Percentiles rank a stretch among this genome's conserved stretches.
Conservation (phyloP, 495 filamentous ascomycete species). For the Aspergillus cristatus region DNA sequence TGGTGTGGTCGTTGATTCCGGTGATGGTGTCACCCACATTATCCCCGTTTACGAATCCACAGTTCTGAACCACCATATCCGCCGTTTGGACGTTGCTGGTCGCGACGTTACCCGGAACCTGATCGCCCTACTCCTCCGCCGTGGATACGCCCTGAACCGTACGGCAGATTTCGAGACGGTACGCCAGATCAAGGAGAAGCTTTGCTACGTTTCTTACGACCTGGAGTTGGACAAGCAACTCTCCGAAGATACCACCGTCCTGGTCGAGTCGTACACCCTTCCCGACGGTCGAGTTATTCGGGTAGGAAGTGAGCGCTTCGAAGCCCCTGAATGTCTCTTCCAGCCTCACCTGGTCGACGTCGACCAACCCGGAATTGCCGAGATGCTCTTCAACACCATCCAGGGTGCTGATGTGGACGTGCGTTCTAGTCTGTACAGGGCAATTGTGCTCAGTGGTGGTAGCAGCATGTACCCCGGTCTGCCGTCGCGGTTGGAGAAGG, state of each 20-base stretch:
- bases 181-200: slow-evolving; percentile 98
- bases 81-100: slow-evolving; percentile 87
- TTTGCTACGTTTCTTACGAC: slow-evolving; percentile 99
- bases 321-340: slow-evolving; percentile 97
- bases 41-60: slow-evolving; percentile 97
- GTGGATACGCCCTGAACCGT: slow-evolving; percentile 94
- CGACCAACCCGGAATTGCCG: slow-evolving; percentile 92
- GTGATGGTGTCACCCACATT: slow-evolving; percentile 96
- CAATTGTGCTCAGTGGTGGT: slow-evolving; percentile 91
- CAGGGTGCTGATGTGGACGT: slow-evolving; percentile 94
- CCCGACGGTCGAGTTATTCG: slow-evolving; percentile 94
- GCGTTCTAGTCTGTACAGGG: slow-evolving; percentile 86
- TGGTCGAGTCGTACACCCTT: slow-evolving; percentile 95
- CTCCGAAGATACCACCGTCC: slow-evolving; percentile 92
- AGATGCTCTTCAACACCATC: slow-evolving; percentile 97
- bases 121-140: slow-evolving; percentile 86
- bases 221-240: slow-evolving; percentile 91
- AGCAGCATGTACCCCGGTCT: slow-evolving; percentile 98
- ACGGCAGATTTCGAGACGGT: slow-evolving; percentile 99
- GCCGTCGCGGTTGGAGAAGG: slow-evolving; percentile 91
- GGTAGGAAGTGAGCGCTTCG: slow-evolving; percentile 92
- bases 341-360: slow-evolving; percentile 97
- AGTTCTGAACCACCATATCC: slow-evolving; percentile 93
- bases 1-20: slow-evolving; percentile 95
- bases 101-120: slow-evolving; percentile 96